These are phyloP conservation scores for Claviceps spartinae DNA, from an alignment of 2,329 filamentous ascomycete genomes.

Conservation along the genomic window DNA sequence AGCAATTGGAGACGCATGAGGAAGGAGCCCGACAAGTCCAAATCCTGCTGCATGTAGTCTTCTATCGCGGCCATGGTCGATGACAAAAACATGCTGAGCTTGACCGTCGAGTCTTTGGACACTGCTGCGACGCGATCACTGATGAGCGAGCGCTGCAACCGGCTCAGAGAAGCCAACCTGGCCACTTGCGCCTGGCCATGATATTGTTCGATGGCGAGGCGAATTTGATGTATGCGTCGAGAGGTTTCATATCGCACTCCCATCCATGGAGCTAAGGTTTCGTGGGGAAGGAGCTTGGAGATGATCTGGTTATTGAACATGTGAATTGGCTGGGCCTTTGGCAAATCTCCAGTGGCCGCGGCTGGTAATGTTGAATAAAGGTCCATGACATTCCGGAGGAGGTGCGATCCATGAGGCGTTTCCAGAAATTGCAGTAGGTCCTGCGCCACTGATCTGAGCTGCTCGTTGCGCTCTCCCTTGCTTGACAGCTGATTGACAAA, in stretches of 20 bases:
- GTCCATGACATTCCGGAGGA: slow-evolving; percentile 20
- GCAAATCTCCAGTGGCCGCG: slow-evolving; percentile 16
- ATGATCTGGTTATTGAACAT: slow-evolving; percentile 44
- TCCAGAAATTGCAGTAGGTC: slow-evolving; percentile 19
- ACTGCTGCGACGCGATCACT: slow-evolving; percentile 40
- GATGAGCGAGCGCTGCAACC: slow-evolving; percentile 46
- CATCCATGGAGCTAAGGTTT: slow-evolving; percentile 31
- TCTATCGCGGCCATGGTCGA: slow-evolving; percentile 28
- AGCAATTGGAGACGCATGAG: slow-evolving; percentile 14
- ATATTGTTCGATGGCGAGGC: slow-evolving; percentile 28
- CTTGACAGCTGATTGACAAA: slow-evolving; percentile 15
- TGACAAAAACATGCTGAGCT: slow-evolving; percentile 36
- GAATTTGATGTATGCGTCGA: slow-evolving; percentile 28
- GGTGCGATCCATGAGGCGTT: slow-evolving; percentile 17
- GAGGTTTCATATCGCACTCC: slow-evolving; percentile 38
- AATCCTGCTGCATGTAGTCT: slow-evolving; percentile 26
- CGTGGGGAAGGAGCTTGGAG: slow-evolving; percentile 29
- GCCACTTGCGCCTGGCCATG: slow-evolving; percentile 25
- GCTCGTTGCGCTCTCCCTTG: background rate
- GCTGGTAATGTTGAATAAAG: slow-evolving; percentile 22
- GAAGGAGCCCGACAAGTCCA: slow-evolving; percentile 9
- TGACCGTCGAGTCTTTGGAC: slow-evolving; percentile 46
- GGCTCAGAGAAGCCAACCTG: slow-evolving; percentile 40
- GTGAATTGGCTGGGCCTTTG: slow-evolving; percentile 38
- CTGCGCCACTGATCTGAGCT: slow-evolving; percentile 9